Conservation (phyloP, 768 basidiomycete genomes). For the Rhizopogon roseolus region DNA sequence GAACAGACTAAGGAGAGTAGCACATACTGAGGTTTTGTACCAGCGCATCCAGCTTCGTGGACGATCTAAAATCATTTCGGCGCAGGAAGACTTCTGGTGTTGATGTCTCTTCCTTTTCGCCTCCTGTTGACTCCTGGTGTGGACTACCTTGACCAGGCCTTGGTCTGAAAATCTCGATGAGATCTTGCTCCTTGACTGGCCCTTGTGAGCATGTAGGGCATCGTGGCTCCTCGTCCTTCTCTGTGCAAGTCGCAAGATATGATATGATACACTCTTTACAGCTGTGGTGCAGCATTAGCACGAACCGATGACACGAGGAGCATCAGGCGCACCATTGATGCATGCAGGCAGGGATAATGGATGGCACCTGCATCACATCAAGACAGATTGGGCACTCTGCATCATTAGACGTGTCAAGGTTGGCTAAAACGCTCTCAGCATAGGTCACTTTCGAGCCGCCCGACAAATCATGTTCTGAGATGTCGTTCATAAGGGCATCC, state of each 20-base stretch:
- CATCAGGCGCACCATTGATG: slow-evolving; percentile 57
- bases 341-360: slow-evolving; percentile 70
- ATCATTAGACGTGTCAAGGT: slow-evolving; percentile 41
- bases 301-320: neutral
- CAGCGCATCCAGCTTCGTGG: slow-evolving; percentile 88
- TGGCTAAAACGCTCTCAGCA: slow-evolving; percentile 61
- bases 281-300: slow-evolving; percentile 30
- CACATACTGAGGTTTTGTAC: slow-evolving; percentile 62
- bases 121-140: slow-evolving; percentile 10
- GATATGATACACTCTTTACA: slow-evolving; percentile 90
- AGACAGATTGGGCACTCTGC: slow-evolving; percentile 82
- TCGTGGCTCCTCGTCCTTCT: slow-evolving; percentile 61
- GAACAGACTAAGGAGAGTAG: neutral
- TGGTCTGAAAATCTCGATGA: slow-evolving; percentile 56
- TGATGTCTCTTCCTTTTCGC: slow-evolving; percentile 13
- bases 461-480: slow-evolving; percentile 33
- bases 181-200: slow-evolving; percentile 59
- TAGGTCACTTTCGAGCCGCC: slow-evolving; percentile 37
- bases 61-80: slow-evolving; percentile 82
- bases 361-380: slow-evolving; percentile 67
- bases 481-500: slow-evolving; percentile 52
- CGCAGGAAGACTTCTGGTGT: slow-evolving; percentile 52
- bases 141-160: slow-evolving; percentile 8
- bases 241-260: slow-evolving; percentile 63
- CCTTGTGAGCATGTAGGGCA: slow-evolving; percentile 81